A percentile compares a stretch with the other conserved stretches of the same genome.
phyloP scores from a whole-genome alignment of 2,329 filamentous ascomycete species.

The Fusarium sp. region DNA sequence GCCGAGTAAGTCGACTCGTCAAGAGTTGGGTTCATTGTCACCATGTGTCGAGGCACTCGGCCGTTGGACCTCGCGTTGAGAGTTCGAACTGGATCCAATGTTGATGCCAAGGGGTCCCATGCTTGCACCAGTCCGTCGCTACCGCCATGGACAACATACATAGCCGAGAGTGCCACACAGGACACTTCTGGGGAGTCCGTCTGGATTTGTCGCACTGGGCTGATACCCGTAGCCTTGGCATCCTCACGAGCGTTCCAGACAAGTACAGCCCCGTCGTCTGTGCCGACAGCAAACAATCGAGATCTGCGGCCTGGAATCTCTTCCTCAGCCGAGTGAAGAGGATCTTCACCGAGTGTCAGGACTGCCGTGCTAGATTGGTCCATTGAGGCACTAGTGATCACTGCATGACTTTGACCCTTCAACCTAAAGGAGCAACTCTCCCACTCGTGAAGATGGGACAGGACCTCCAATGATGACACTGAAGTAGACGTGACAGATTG shows the following conservation, averaged over 20 bases:
- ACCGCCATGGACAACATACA: constrained; percentile 92
- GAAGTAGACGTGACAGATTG: constrained; percentile 42
- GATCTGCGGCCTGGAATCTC: constrained; percentile 89
- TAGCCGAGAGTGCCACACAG: constrained; percentile 81
- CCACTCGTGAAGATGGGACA: constrained; percentile 49
- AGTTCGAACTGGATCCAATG: constrained; percentile 80
- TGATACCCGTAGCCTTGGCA: constrained; percentile 59
- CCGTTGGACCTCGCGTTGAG: constrained; percentile 87
- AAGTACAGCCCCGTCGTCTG: constrained; percentile 78
- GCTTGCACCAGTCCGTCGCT: constrained; percentile 95
- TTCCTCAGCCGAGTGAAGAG: constrained; percentile 61
- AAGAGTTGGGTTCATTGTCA: constrained; percentile 65
- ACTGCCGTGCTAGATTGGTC: constrained; percentile 81
- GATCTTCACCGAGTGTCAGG: constrained; percentile 81
- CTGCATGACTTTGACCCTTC: constrained; percentile 66
- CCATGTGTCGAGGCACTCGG: constrained; percentile 79
- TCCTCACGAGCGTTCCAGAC: constrained; percentile 86
- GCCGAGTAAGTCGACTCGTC: constrained; percentile 81
- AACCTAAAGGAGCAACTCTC: constrained; percentile 55
- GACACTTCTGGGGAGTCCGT: constrained; percentile 92
- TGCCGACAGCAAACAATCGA: constrained; percentile 84
- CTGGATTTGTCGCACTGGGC: constrained; percentile 83
- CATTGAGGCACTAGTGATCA: constrained; percentile 76
- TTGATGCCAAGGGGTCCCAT: constrained; percentile 95
- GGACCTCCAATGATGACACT: constrained; percentile 25